These are phyloP conservation scores for Geranium rotundifolium DNA, from an alignment of 345 rosid genomes.

Conservation along the genomic window DNA sequence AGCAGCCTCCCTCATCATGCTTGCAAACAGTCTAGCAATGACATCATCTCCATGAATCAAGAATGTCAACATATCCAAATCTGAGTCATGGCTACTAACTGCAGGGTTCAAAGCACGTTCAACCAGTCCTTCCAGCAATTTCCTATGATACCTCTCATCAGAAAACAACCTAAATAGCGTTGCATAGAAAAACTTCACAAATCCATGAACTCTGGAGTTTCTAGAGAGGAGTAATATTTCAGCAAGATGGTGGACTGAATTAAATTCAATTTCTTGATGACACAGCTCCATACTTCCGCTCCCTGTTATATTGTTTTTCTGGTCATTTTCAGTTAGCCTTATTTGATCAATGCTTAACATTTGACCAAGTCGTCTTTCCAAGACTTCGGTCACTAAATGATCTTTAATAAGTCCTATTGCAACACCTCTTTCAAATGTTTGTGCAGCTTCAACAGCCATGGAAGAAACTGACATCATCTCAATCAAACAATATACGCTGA, in stretches of 20 bases:
- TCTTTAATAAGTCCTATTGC: slow-evolving; percentile 4
- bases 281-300: background rate
- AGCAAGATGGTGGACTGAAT: slow-evolving; percentile 6
- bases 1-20: slow-evolving; percentile 8
- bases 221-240: slow-evolving; percentile 6
- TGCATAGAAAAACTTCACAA: slow-evolving; percentile 4
- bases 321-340: background rate
- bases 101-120: slow-evolving; percentile 4
- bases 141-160: background rate
- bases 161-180: slow-evolving; percentile 1
- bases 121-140: slow-evolving; percentile 6
- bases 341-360: background rate
- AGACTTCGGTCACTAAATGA: slow-evolving; percentile 3
- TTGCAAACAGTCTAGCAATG: slow-evolving; percentile 2
- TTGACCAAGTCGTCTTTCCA: slow-evolving; percentile 6
- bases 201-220: slow-evolving; percentile 1
- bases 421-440: slow-evolving; percentile 10
- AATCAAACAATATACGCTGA: slow-evolving; percentile 5
- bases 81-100: background rate
- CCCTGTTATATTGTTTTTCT: background rate
- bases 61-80: slow-evolving; percentile 4
- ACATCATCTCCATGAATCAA: slow-evolving; percentile 2
- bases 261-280: background rate
- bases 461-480: slow-evolving; percentile 7
- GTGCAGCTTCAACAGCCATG: slow-evolving; percentile 11